Evolutionary conservation across 371 early-diverging fungal genomes (phyloP), one percentile per base, ranked within the genome.

Genomic region (Mucor mucedo): DNA sequence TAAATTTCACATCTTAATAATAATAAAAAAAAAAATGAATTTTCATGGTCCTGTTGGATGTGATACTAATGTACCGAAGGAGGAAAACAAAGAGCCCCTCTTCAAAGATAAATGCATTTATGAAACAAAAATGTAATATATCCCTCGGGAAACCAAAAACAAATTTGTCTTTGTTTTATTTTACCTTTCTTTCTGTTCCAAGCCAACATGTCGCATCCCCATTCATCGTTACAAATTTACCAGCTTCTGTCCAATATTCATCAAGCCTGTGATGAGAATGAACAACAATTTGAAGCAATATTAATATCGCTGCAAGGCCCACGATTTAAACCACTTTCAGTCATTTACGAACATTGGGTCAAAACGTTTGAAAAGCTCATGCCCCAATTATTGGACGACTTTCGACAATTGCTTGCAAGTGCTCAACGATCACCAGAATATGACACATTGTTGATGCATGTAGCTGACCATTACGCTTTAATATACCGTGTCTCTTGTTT

Each of bases 401-500:
- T 64, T 28, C 21, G 52, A 10, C 58, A 60, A 21, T 44, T 69
- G 1, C 47, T 69, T 14, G 4, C 41, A 2, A 38, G 53, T 32
- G 69, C 69, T 30, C 49, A 45, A 1, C 52, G 53, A 14, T 65
- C 61, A 4, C 52, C 27, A 2, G 60, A 65, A 10, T 61, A 65
- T 10, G 70, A 65, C 27, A n/a, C 30, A 0, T 9, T 65, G 0
- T 33, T 70, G 5, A 61, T 49, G 28, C 42, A 41, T 0, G 62
- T 65, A 0, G 45, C 70, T 2, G 66, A 65, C 10, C 70, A 70
- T 45, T 70, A 60, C 16, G 30, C 35, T 29, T 28, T 70, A 2
- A 58, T 70, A 33, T 70, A 70, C 44, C 41, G 56, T 2, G 70
- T 70, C 4, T 70, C 65, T 30, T 70, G 70, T 35, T 65, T 70